phyloP scores from a whole-genome alignment of 2,329 filamentous ascomycete genomes.

The Fusarium brachygibbosum region DNA sequence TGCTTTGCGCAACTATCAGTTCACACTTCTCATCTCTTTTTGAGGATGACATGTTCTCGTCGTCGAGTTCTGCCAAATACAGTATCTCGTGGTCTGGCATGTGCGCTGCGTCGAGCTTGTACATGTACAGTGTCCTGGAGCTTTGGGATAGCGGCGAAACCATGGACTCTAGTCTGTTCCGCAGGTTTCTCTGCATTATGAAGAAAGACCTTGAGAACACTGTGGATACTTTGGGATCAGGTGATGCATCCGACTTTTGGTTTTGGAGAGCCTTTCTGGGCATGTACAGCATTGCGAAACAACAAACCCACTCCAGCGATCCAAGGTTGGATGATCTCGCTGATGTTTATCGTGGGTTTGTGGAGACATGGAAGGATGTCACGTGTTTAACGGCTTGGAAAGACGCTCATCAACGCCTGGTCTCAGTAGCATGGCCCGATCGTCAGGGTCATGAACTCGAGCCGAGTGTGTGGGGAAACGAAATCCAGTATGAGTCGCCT shows the following conservation, averaged over 20 bases:
- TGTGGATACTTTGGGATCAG: fast-evolving
- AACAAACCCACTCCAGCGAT: neutral
- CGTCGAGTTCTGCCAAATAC: neutral
- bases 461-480: constrained; percentile 9
- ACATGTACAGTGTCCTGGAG: constrained; percentile 36
- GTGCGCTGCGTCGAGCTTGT: constrained; percentile 27
- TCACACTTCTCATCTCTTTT: constrained; percentile 39
- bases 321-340: neutral
- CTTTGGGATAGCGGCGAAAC: constrained; percentile 27
- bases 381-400: constrained; percentile 5
- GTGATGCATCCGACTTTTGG: constrained; percentile 23
- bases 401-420: constrained; percentile 9
- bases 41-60: neutral
- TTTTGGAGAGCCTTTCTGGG: constrained; percentile 41
- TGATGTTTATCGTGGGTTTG: neutral
- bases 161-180: constrained; percentile 19
- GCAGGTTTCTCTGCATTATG: constrained; percentile 13
- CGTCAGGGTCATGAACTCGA: constrained; percentile 4
- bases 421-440: constrained; percentile 22
- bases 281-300: constrained; percentile 26
- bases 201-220: constrained; percentile 23
- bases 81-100: constrained; percentile 39
- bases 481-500: neutral
- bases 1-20: constrained; percentile 27
- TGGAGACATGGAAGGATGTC: constrained; percentile 14